These are phyloP conservation scores for Neurospora cerealis DNA, from an alignment of 495 filamentous ascomycete genomes.

Conservation along the genomic window DNA sequence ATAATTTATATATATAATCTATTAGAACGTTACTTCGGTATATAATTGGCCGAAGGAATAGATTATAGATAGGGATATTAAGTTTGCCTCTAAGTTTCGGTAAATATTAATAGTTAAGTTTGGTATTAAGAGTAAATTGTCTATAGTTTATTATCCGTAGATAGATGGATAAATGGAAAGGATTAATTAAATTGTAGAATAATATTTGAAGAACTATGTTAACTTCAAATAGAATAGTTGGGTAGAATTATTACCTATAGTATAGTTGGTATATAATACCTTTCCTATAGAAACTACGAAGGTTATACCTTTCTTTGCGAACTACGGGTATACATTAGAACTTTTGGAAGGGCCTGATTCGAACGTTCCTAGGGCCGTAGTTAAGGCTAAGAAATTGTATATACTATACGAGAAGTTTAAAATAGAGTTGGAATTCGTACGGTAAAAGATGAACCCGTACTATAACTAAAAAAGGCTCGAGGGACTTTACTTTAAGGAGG, in stretches of 20 bases:
- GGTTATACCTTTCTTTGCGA: neutral
- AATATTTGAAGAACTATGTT: neutral
- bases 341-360: neutral
- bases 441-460: neutral
- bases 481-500: neutral
- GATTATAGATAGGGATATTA: too few species aligned
- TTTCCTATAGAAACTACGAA: neutral
- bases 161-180: slow-evolving; percentile 1
- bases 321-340: neutral
- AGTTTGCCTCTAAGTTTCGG: too few species aligned
- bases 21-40: neutral
- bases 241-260: neutral
- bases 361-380: neutral
- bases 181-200: neutral
- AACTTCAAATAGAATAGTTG: neutral
- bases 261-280: neutral
- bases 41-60: neutral
- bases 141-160: neutral
- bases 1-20: neutral
- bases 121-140: too few species aligned
- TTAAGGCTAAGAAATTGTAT: neutral
- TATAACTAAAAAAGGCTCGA: neutral
- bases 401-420: neutral
- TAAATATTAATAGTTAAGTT: too few species aligned
- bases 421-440: neutral